phyloP scores from a whole-genome alignment of 2,329 filamentous ascomycete genomes.

The Capronia epimyces region DNA sequence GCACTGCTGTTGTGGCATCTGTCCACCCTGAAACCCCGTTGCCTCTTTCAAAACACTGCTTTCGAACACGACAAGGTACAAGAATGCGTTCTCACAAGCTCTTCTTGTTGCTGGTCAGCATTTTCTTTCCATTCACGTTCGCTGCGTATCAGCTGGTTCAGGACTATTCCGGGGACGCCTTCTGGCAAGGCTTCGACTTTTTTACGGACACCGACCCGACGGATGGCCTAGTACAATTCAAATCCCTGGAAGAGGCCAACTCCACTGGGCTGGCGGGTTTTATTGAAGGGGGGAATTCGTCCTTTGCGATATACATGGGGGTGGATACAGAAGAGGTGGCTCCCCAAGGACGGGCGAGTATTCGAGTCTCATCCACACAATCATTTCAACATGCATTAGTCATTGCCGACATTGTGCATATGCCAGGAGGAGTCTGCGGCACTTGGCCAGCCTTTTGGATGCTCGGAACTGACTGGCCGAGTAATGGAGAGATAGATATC shows the following conservation, averaged over 20 bases:
- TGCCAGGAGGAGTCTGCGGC: constrained; percentile 46
- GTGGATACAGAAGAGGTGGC: constrained; percentile 37
- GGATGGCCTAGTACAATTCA: constrained; percentile 48
- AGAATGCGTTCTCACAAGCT: constrained; percentile 1
- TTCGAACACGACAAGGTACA: background rate
- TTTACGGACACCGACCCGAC: constrained; percentile 46
- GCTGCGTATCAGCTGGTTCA: constrained; percentile 39
- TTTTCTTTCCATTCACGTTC: constrained; percentile 15
- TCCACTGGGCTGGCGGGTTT: constrained; percentile 32
- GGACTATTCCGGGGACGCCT: constrained; percentile 43
- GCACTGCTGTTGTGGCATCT: background rate
- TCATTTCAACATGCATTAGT: constrained; percentile 44
- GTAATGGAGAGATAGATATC: constrained; percentile 48
- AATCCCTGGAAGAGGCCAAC: constrained; percentile 39
- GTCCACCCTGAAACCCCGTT: background rate
- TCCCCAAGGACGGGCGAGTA: constrained; percentile 39
- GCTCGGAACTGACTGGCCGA: constrained; percentile 37
- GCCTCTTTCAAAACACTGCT: background rate
- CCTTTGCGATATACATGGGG: constrained; percentile 39
- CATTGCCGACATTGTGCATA: constrained; percentile 46
- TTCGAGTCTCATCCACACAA: constrained; percentile 43
- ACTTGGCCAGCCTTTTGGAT: constrained; percentile 50
- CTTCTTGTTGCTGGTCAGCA: constrained; percentile 25
- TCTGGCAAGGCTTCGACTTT: constrained; percentile 49
- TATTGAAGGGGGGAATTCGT: constrained; percentile 33